These are phyloP conservation scores for Lomentospora prolificans DNA, from an alignment of 2,329 filamentous ascomycete genomes.

Conservation along the genomic window DNA sequence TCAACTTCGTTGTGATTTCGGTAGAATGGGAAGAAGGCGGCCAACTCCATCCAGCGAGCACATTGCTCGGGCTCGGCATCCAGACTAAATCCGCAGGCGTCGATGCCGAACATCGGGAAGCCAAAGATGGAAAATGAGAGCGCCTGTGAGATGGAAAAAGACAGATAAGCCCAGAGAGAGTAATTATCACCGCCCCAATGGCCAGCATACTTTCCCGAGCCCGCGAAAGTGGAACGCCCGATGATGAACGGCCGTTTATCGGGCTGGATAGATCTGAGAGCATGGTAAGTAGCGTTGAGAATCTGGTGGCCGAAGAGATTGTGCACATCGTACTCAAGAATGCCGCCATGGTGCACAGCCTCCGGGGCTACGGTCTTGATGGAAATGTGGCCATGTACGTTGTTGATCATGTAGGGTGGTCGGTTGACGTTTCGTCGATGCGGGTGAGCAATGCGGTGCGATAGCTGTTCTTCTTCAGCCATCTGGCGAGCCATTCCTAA, in stretches of 20 bases:
- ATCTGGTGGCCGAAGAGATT: constrained; percentile 70
- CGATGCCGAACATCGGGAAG: constrained; percentile 59
- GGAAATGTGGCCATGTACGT: constrained; percentile 47
- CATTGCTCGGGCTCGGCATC: constrained; percentile 55
- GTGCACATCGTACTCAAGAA: constrained; percentile 73
- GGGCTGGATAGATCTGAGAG: constrained; percentile 53
- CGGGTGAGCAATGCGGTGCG: constrained; percentile 50
- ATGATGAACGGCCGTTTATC: constrained; percentile 74
- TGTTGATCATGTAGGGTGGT: constrained; percentile 68
- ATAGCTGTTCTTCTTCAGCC: constrained; percentile 29
- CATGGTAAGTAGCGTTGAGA: constrained; percentile 66
- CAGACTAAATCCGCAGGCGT: constrained; percentile 67
- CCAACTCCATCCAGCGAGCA: constrained; percentile 58
- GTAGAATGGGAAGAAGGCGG: constrained; percentile 63
- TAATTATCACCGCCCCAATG: constrained; percentile 77
- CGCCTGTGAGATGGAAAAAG: constrained; percentile 67
- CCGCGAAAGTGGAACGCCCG: constrained; percentile 70
- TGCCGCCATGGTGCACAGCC: constrained; percentile 64
- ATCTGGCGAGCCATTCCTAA: constrained; percentile 16
- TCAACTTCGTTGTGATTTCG: constrained; percentile 53
- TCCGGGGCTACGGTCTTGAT: constrained; percentile 50
- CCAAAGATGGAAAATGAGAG: constrained; percentile 64
- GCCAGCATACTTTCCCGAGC: constrained; percentile 64
- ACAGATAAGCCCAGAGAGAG: constrained; percentile 64
- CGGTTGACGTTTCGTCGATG: constrained; percentile 59